phyloP scores from a whole-genome alignment of 768 basidiomycete genomes.

The Boletellus emodensis region DNA sequence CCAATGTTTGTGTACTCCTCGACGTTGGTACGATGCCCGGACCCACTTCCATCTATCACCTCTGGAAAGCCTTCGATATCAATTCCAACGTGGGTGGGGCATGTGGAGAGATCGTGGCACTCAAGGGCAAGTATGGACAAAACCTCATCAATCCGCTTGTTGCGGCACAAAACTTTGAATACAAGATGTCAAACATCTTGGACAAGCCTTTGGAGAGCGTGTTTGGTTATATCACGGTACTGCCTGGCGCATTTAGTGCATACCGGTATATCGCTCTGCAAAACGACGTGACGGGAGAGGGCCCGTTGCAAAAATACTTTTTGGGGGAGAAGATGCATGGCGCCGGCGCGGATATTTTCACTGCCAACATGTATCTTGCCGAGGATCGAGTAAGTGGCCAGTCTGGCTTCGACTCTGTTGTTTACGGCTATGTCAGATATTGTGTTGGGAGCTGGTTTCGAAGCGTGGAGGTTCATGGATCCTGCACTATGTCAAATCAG shows the following conservation, averaged over 20 bases:
- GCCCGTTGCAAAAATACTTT: slow-evolving; percentile 94
- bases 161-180: slow-evolving; percentile 91
- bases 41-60: slow-evolving; percentile 83
- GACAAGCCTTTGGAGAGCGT: slow-evolving; percentile 89
- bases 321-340: slow-evolving; percentile 94
- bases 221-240: slow-evolving; percentile 92
- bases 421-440: slow-evolving; percentile 50
- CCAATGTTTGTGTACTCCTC: slow-evolving; percentile 89
- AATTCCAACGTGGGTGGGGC: slow-evolving; percentile 90
- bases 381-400: slow-evolving; percentile 65
- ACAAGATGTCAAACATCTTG: slow-evolving; percentile 91
- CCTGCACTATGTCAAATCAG: slow-evolving; percentile 94
- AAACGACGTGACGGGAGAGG: slow-evolving; percentile 79
- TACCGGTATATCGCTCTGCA: slow-evolving; percentile 89
- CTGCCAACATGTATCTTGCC: slow-evolving; percentile 94
- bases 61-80: slow-evolving; percentile 94
- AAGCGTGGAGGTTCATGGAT: slow-evolving; percentile 89
- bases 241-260: slow-evolving; percentile 91
- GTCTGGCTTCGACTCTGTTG: neutral
- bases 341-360: slow-evolving; percentile 85
- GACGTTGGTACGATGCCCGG: slow-evolving; percentile 88
- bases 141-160: slow-evolving; percentile 83
- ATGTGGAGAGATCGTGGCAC: slow-evolving; percentile 92
- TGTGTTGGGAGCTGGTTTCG: slow-evolving; percentile 98
- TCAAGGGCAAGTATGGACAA: slow-evolving; percentile 79